Percentiles rank a stretch among this genome's conserved stretches.
phyloP scores from a whole-genome alignment of 2,329 filamentous ascomycete species.

The Dothistroma pini region DNA sequence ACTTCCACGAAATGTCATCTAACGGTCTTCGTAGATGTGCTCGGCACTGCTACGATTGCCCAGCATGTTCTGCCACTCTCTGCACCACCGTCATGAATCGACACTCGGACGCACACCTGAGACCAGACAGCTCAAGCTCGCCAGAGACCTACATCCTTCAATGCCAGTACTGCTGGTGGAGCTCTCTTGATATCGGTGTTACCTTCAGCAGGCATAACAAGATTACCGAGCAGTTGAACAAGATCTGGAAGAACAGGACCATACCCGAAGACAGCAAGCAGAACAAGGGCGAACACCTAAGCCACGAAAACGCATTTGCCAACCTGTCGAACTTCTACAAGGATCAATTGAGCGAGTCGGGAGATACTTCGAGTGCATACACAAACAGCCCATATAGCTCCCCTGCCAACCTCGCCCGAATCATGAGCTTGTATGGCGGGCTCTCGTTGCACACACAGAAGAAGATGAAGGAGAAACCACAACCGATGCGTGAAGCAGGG shows the following conservation, averaged over 20 bases:
- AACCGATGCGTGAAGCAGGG: constrained; percentile 76
- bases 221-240: constrained; percentile 65
- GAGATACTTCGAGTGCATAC: constrained; percentile 49
- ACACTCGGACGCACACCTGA: constrained; percentile 27
- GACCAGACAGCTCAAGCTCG: constrained; percentile 19
- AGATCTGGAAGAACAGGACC: constrained; percentile 40
- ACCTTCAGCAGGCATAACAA: constrained; percentile 82
- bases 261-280: constrained; percentile 31
- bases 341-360: constrained; percentile 65
- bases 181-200: constrained; percentile 81
- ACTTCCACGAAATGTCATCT: constrained; percentile 5
- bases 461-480: constrained; percentile 63
- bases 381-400: constrained; percentile 61
- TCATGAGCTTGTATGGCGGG: constrained; percentile 84
- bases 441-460: constrained; percentile 59
- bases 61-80: constrained; percentile 78
- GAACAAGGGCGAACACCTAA: constrained; percentile 43
- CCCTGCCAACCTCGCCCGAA: constrained; percentile 75
- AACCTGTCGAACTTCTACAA: constrained; percentile 79
- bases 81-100: constrained; percentile 68
- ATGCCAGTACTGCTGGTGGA: constrained; percentile 93
- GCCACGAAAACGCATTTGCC: constrained; percentile 67
- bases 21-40: constrained; percentile 52
- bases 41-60: constrained; percentile 93
- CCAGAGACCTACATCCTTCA: constrained; percentile 62